Percentiles rank a stretch among this genome's conserved stretches.
phyloP scores from a whole-genome alignment of 495 filamentous ascomycete genomes.

The Talaromyces wortmannii region DNA sequence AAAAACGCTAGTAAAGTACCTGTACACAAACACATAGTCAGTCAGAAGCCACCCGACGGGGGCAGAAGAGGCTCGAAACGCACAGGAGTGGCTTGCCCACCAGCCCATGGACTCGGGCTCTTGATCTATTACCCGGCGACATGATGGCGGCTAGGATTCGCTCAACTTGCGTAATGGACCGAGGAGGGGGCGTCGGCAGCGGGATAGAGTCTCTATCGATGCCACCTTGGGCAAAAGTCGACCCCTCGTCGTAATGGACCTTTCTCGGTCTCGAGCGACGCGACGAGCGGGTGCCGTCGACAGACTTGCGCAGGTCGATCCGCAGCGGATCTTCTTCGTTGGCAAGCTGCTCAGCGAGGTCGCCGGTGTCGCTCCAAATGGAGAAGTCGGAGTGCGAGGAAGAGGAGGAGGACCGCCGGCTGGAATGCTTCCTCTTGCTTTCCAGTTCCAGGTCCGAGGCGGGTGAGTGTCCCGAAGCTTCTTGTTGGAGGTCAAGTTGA shows the following conservation, averaged over 20 bases:
- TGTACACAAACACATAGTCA: conserved; percentile 33
- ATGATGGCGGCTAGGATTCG: conserved; percentile 74
- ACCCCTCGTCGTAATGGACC: conserved; percentile 40
- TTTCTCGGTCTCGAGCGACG: conserved; percentile 24
- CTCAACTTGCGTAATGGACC: conserved; percentile 55
- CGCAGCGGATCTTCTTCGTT: conserved; percentile 74
- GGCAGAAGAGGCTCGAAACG: conserved; percentile 18
- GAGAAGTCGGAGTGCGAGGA: conserved; percentile 64
- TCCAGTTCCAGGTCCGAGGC: conserved; percentile 26
- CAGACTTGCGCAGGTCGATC: conserved; percentile 53
- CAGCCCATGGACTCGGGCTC: conserved; percentile 71
- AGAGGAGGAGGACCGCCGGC: conserved; percentile 48
- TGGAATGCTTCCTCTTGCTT: conserved; percentile 24
- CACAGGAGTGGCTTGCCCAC: conserved; percentile 94
- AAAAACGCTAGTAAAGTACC: conserved; percentile 97
- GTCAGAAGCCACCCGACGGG: conserved; percentile 7
- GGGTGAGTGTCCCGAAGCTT: conserved; percentile 21
- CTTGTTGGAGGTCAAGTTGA: no score
- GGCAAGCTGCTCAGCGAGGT: conserved; percentile 82
- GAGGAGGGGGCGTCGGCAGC: conserved; percentile 63
- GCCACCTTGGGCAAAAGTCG: conserved; percentile 27
- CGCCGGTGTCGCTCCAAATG: conserved; percentile 85
- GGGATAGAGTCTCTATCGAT: conserved; percentile 74
- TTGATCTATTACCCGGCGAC: conserved; percentile 63
- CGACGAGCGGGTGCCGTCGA: conserved; percentile 40